phyloP scores from a whole-genome alignment of 352 stramenopile species.

The Aphanomyces euteiches region DNA sequence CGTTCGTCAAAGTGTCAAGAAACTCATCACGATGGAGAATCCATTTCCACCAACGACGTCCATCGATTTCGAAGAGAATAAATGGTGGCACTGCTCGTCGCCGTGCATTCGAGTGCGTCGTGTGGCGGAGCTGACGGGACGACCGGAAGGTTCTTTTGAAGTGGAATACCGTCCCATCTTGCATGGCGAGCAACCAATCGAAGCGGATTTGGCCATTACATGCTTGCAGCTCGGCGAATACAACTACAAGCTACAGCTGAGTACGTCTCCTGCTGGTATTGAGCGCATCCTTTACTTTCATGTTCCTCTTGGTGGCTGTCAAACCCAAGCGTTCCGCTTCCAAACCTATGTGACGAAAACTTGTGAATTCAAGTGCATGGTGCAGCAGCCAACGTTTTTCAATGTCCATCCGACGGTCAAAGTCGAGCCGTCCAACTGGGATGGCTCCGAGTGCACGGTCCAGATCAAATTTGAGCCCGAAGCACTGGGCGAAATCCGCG shows the following conservation, averaged over 20 bases:
- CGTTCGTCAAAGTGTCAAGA: slow-evolving; percentile 77
- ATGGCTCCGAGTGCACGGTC: slow-evolving; percentile 59
- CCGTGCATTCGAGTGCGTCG: slow-evolving; percentile 65
- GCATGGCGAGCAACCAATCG: slow-evolving; percentile 37
- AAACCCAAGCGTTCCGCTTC: slow-evolving; percentile 81
- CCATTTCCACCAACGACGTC: slow-evolving; percentile 50
- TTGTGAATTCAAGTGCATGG: slow-evolving; percentile 51
- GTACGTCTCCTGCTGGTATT: slow-evolving; percentile 60
- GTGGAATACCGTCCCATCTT: slow-evolving; percentile 86
- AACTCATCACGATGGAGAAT: slow-evolving; percentile 88
- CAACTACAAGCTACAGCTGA: slow-evolving; percentile 76
- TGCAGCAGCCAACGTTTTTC: slow-evolving; percentile 69
- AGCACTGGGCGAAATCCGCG: slow-evolving; percentile 75
- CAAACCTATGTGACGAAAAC: slow-evolving; percentile 44
- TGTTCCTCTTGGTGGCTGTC: slow-evolving; percentile 63
- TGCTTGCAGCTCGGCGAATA: slow-evolving; percentile 87
- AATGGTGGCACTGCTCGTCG: slow-evolving; percentile 82
- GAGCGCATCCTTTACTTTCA: slow-evolving; percentile 81
- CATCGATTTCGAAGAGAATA: slow-evolving; percentile 59
- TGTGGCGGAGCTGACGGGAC: slow-evolving; percentile 62
- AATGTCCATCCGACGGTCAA: slow-evolving; percentile 46
- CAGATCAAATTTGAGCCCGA: slow-evolving; percentile 86
- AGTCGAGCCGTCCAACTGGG: slow-evolving; percentile 66
- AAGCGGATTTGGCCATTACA: slow-evolving; percentile 65
- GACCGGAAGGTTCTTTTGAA: slow-evolving; percentile 80